These are phyloP conservation scores for Pleodorina starrii DNA, from an alignment of 139 green algal species.

Conservation along the genomic window DNA sequence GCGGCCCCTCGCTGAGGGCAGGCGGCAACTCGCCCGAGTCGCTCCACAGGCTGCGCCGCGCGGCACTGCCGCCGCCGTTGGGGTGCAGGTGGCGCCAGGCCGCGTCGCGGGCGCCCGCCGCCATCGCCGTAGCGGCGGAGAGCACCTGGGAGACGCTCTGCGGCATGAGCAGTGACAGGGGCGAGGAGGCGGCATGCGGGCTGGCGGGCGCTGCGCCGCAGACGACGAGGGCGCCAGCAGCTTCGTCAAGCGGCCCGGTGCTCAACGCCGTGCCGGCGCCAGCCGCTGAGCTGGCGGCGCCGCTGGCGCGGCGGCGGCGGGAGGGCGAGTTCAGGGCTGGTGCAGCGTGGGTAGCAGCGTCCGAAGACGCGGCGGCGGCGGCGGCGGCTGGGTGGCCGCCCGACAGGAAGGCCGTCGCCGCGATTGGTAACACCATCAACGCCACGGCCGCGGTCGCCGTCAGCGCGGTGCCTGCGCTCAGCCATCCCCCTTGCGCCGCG, in stretches of 20 bases:
- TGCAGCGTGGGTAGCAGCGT: too few relatives aligned
- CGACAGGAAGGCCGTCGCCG: neutral
- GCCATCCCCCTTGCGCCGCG: neutral
- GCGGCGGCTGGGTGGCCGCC: neutral
- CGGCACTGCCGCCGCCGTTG: too few relatives aligned
- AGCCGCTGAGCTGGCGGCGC: neutral
- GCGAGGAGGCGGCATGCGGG: neutral
- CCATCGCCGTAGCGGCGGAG: neutral
- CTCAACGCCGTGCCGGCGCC: neutral
- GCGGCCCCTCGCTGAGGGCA: too few relatives aligned
- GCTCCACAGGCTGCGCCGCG: neutral
- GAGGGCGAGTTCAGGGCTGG: too few relatives aligned
- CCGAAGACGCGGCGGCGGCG: neutral
- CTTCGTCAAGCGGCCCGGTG: too few relatives aligned
- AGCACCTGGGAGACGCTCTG: neutral
- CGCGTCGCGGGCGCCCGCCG: neutral
- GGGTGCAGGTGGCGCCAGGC: neutral
- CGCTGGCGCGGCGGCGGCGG: too few relatives aligned
- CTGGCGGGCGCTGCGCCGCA: neutral
- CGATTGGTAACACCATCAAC: neutral
- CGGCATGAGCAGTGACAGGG: too few relatives aligned
- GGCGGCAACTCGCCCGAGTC: neutral
- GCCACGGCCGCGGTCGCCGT: neutral
- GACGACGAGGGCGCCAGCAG: neutral
- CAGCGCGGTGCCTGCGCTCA: neutral